Percentiles rank a stretch among this genome's conserved stretches.
Evolutionary conservation across 2,329 filamentous ascomycete genomes (phyloP).

Genomic region (Aureobasidium sp.): DNA sequence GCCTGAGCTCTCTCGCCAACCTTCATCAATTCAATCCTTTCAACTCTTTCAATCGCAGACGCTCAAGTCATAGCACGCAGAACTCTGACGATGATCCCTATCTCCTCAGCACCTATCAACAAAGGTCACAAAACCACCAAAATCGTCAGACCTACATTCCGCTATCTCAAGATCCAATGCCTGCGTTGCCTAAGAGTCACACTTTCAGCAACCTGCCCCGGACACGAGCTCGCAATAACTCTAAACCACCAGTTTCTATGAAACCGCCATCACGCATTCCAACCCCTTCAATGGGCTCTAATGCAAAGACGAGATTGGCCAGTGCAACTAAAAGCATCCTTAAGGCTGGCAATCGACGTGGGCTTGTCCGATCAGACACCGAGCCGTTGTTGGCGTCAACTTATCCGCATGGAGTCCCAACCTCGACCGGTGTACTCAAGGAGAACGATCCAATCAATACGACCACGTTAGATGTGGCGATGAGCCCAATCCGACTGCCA

Average conservation of each 20-base stretch:
- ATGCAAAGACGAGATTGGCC: constrained; percentile 8
- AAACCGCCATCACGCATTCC: constrained; percentile 7
- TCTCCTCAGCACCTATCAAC: constrained; percentile 18
- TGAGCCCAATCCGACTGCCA: neutral
- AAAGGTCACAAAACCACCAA: constrained; percentile 14
- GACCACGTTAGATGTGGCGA: constrained; percentile 11
- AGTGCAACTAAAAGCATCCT: constrained; percentile 13
- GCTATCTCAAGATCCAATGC: constrained; percentile 24
- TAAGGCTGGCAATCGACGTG: neutral
- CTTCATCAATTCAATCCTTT: constrained; percentile 27
- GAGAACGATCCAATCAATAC: constrained; percentile 25
- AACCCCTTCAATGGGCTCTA: neutral
- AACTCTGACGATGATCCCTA: neutral
- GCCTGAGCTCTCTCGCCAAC: constrained; percentile 26
- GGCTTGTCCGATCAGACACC: constrained; percentile 24
- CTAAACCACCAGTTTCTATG: neutral
- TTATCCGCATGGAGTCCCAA: constrained; percentile 8
- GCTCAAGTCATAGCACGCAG: constrained; percentile 16
- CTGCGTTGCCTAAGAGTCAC: constrained; percentile 25
- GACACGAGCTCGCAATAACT: constrained; percentile 14
- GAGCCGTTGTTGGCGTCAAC: constrained; percentile 22
- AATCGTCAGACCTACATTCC: constrained; percentile 25
- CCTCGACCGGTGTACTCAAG: constrained; percentile 22
- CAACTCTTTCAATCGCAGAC: constrained; percentile 26
- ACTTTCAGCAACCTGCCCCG: constrained; percentile 28